These are phyloP conservation scores for Colletotrichum cordylinicola DNA, from an alignment of 2,329 filamentous ascomycete genomes.

Conservation along the genomic window DNA sequence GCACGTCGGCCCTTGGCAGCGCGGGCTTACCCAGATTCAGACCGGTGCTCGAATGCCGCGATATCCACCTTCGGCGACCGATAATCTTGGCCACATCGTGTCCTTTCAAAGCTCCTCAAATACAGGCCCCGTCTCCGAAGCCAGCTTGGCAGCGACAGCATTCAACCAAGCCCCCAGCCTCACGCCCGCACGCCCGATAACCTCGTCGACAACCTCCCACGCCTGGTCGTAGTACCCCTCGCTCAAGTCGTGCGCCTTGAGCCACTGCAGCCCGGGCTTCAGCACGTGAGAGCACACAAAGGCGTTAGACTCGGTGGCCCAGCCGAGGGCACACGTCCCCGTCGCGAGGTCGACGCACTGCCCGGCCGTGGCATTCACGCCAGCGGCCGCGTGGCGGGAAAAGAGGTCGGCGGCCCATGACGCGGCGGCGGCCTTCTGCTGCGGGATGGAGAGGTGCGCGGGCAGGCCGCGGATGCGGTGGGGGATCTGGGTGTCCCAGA, in stretches of 20 bases:
- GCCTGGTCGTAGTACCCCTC: slow-evolving; percentile 17
- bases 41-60: not conserved
- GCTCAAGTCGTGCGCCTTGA: slow-evolving; percentile 12
- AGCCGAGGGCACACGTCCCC: not conserved
- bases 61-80: not conserved
- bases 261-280: not conserved
- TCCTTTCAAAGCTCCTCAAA: slow-evolving; percentile 7
- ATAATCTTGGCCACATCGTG: not conserved
- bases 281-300: slow-evolving; percentile 18
- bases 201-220: slow-evolving; percentile 20
- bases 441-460: slow-evolving; percentile 1
- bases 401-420: slow-evolving; percentile 12
- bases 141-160: slow-evolving; percentile 8
- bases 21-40: not conserved
- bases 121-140: not conserved
- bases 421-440: slow-evolving; percentile 15
- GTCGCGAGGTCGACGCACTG: slow-evolving; percentile 14
- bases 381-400: not conserved
- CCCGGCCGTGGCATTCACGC: not conserved
- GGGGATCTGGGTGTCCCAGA: slow-evolving; percentile 23
- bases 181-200: slow-evolving; percentile 14
- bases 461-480: slow-evolving; percentile 18
- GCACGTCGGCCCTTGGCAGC: not conserved
- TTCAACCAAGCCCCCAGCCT: slow-evolving; percentile 20
- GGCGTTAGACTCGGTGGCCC: slow-evolving; percentile 17